A percentile compares a stretch with the other conserved stretches of the same genome.
Conservation (phyloP, 495 filamentous ascomycete genomes). For the Acidiella bohemica region DNA sequence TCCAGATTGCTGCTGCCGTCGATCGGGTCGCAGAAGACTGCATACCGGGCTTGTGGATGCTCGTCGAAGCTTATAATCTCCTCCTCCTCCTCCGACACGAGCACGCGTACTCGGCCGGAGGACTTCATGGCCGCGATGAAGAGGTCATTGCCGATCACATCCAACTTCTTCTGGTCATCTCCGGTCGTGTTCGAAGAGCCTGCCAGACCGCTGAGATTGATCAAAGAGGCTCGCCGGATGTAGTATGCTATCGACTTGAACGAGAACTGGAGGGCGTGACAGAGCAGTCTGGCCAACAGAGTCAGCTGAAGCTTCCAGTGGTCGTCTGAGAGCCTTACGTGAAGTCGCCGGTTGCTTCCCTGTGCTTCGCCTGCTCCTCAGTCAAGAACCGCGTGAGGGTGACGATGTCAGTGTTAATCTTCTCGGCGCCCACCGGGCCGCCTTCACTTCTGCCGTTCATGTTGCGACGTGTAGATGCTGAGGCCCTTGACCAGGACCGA, state of each 20-base stretch:
- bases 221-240: constrained; percentile 92
- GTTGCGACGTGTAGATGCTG: too few relatives aligned
- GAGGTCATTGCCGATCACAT: constrained; percentile 96
- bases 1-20: constrained; percentile 96
- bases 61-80: constrained; percentile 78
- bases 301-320: too few relatives aligned
- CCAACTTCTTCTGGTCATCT: constrained; percentile 98
- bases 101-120: constrained; percentile 72
- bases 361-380: constrained; percentile 85
- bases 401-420: constrained; percentile 89
- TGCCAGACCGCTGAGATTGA: constrained; percentile 77
- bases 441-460: constrained; percentile 25
- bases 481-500: too few relatives aligned
- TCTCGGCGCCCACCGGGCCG: constrained; percentile 43
- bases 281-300: constrained; percentile 84
- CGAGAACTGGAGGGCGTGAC: constrained; percentile 95
- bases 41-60: constrained; percentile 69
- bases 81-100: constrained; percentile 96
- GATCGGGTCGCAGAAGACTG: constrained; percentile 93
- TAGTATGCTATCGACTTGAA: constrained; percentile 99
- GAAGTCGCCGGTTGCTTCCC: constrained; percentile 94
- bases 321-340: too few relatives aligned
- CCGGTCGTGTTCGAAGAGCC: constrained; percentile 91
- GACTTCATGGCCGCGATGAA: constrained; percentile 90
- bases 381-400: constrained; percentile 91